These are phyloP conservation scores for Skeletonema tropicum DNA, from an alignment of 108 stramenopile species.

Conservation along the genomic window DNA sequence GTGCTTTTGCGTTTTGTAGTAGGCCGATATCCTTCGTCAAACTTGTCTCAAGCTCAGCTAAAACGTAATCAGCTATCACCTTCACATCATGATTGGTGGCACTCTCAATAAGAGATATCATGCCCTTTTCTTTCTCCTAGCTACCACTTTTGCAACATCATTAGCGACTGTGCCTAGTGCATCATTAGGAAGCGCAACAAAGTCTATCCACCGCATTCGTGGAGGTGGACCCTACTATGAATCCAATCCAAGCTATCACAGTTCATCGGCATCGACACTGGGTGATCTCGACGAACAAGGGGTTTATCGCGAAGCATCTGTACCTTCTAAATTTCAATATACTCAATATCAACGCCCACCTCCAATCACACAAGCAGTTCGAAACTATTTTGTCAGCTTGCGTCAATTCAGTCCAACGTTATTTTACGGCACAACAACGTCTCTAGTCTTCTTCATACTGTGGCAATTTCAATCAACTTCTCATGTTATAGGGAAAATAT, in stretches of 20 bases:
- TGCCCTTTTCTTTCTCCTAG: not conserved
- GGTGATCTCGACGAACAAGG: conserved; percentile 39
- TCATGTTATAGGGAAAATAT: conserved; percentile 4
- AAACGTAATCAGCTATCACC: not conserved
- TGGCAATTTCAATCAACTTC: conserved; percentile 58
- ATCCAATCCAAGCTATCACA: conserved; percentile 34
- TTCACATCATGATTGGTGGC: not conserved
- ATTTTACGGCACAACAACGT: conserved; percentile 27
- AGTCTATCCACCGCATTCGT: conserved; percentile 2
- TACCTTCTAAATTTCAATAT: conserved; percentile 5
- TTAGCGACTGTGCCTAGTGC: not conserved
- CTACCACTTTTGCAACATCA: not conserved
- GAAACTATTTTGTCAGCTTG: conserved; percentile 30
- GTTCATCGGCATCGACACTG: conserved; percentile 14
- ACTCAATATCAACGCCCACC: conserved; percentile 25
- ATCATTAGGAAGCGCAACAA: not conserved
- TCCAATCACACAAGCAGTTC: conserved; percentile 24
- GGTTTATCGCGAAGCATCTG: conserved; percentile 13
- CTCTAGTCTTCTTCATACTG: conserved; percentile 52
- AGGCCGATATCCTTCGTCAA: no score
- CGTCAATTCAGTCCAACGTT: conserved; percentile 44
- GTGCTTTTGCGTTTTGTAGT: no score
- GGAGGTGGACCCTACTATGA: conserved; percentile 24
- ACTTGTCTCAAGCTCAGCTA: no score
- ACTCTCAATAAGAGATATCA: not conserved